Percentiles rank a stretch among this genome's conserved stretches.
Evolutionary conservation across 2,329 filamentous ascomycete genomes (phyloP).

Genomic region (Boeremia lycopersici): DNA sequence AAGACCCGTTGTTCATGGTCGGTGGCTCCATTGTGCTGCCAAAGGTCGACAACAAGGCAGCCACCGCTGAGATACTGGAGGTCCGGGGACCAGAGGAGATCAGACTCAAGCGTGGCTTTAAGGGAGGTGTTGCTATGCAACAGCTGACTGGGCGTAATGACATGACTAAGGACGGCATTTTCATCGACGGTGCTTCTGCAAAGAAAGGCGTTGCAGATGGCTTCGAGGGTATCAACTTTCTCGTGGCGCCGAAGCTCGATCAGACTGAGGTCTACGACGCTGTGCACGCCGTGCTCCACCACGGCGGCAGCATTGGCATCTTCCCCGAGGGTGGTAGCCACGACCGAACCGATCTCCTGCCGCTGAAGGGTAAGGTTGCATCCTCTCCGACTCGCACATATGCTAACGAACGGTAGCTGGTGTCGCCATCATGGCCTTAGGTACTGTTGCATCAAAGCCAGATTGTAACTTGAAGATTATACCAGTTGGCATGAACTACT

Average conservation of each 20-base stretch:
- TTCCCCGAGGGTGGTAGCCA: slow-evolving; percentile 97
- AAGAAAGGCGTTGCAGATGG: slow-evolving; percentile 59
- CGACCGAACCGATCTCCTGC: slow-evolving; percentile 87
- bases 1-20: slow-evolving; percentile 54
- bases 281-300: slow-evolving; percentile 81
- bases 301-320: slow-evolving; percentile 90
- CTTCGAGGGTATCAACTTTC: slow-evolving; percentile 81
- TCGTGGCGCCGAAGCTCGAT: slow-evolving; percentile 89
- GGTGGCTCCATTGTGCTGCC: slow-evolving; percentile 89
- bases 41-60: slow-evolving; percentile 78
- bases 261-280: slow-evolving; percentile 93
- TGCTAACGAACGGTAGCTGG: slow-evolving; percentile 64
- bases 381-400: neutral
- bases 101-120: slow-evolving; percentile 85
- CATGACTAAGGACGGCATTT: slow-evolving; percentile 68
- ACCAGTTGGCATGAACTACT: slow-evolving; percentile 99
- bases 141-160: slow-evolving; percentile 84
- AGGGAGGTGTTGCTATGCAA: slow-evolving; percentile 72
- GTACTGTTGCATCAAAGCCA: slow-evolving; percentile 82
- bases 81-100: slow-evolving; percentile 82
- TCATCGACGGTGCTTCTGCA: slow-evolving; percentile 60
- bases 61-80: slow-evolving; percentile 82
- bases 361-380: slow-evolving; percentile 66
- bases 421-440: slow-evolving; percentile 96
- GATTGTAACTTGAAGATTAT: slow-evolving; percentile 92